Percentiles rank a stretch among this genome's conserved stretches.
phyloP scores from a whole-genome alignment of 1,284 basidiomycete genomes.

The Trichosporon coremiiforme region DNA sequence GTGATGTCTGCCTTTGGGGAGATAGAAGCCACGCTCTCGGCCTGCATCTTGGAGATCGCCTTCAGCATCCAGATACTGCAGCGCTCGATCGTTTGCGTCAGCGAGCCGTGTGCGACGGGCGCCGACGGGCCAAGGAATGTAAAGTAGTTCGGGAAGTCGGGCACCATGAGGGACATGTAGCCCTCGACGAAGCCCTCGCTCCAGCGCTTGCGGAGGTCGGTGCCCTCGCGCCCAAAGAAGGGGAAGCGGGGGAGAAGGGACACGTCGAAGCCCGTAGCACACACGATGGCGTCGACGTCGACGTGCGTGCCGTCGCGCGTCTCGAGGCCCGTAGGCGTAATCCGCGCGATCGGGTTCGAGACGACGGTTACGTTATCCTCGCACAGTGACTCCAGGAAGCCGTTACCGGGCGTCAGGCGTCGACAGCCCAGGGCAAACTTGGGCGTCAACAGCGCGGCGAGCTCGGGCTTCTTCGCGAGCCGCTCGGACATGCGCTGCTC shows the following conservation, averaged over 20 bases:
- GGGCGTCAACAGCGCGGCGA: constrained; percentile 23
- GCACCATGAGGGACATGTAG: constrained; percentile 44
- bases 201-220: constrained; percentile 45
- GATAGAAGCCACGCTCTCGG: constrained; percentile 37
- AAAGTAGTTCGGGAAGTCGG: constrained; percentile 45
- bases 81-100: constrained; percentile 38
- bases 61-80: constrained; percentile 29
- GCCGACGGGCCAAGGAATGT: constrained; percentile 40
- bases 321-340: constrained; percentile 37
- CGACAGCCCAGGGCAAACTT: constrained; percentile 45
- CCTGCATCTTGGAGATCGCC: constrained; percentile 38
- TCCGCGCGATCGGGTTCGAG: constrained; percentile 30
- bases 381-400: constrained; percentile 49
- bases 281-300: constrained; percentile 42
- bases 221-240: constrained; percentile 34
- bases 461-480: constrained; percentile 35
- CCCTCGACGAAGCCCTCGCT: constrained; percentile 35
- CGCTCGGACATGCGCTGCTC: constrained; percentile 31
- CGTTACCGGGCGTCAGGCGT: constrained; percentile 48
- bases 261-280: constrained; percentile 47
- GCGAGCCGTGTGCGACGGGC: constrained; percentile 39
- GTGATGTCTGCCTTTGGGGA: constrained; percentile 36
- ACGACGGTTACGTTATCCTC: constrained; percentile 43
- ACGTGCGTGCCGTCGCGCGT: constrained; percentile 34
- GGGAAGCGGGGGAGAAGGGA: constrained; percentile 45